Conservation (phyloP, 805 yeast species). For the Candida alai region DNA sequence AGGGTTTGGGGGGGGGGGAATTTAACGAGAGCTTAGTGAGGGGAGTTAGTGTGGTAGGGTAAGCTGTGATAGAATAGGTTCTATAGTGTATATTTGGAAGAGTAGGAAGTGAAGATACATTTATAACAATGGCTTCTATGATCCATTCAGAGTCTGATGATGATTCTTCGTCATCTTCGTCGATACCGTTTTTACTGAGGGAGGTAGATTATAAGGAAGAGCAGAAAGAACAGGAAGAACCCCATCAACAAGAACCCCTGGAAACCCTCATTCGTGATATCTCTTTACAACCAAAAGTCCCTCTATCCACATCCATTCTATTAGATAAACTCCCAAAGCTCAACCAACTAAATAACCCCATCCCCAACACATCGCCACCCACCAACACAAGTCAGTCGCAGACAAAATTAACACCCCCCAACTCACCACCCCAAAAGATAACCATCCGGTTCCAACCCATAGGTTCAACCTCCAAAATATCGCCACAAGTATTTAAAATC, state of each 20-base stretch:
- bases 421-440: conserved; percentile 23
- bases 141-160: conserved; percentile 10
- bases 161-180: conserved; percentile 5
- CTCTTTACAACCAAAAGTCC: conserved; percentile 13
- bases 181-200: no score
- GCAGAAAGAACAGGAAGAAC: conserved; percentile 2
- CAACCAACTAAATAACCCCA: no score
- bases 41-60: no score
- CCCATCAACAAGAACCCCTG: neutral
- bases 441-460: conserved; percentile 56
- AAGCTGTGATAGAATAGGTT: no score
- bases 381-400: neutral
- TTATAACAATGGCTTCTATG: conserved; percentile 1
- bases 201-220: conserved; percentile 1
- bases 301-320: conserved; percentile 17
- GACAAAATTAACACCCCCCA: no score
- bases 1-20: conserved; percentile 3
- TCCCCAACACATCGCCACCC: conserved; percentile 2
- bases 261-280: conserved; percentile 9
- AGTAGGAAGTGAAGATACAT: neutral
- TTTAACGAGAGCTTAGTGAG: neutral
- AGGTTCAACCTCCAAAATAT: conserved; percentile 51
- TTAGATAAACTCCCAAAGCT: conserved; percentile 11
- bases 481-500: conserved; percentile 49
- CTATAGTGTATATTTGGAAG: no score